phyloP scores from a whole-genome alignment of 2,329 filamentous ascomycete genomes.

The Sarocladium oryzae region DNA sequence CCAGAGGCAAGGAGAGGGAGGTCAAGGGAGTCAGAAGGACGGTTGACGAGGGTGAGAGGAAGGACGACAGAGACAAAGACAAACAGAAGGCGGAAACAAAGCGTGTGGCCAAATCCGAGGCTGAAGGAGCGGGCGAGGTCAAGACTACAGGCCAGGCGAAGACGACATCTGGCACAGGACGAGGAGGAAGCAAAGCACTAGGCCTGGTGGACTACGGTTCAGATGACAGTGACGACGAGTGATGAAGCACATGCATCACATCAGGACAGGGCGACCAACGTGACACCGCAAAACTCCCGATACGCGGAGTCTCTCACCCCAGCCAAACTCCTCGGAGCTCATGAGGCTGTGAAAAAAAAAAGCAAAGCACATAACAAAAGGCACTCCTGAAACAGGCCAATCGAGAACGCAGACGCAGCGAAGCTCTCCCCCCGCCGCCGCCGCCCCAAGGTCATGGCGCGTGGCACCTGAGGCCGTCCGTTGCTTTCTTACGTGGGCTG shows the following conservation, averaged over 20 bases:
- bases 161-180: constrained; percentile 6
- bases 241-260: neutral
- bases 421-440: too few relatives aligned
- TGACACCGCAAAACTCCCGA: too few relatives aligned
- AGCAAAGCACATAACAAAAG: too few relatives aligned
- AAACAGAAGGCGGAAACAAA: neutral
- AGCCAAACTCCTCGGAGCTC: too few relatives aligned
- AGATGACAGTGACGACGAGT: constrained; percentile 39
- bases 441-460: neutral
- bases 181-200: constrained; percentile 20
- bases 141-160: neutral
- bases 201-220: constrained; percentile 52
- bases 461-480: neutral
- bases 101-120: constrained; percentile 1
- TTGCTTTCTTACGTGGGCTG: neutral
- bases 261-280: too few relatives aligned
- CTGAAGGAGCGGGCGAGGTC: neutral
- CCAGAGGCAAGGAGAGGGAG: constrained; percentile 24
- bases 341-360: too few relatives aligned
- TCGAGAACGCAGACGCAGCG: too few relatives aligned
- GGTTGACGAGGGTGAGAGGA: constrained; percentile 13
- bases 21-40: constrained; percentile 23
- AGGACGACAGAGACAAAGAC: constrained; percentile 1
- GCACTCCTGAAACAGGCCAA: too few relatives aligned
- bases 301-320: too few relatives aligned